Conservation (phyloP, 768 basidiomycete species). For the Leccinum pellstonianum region DNA sequence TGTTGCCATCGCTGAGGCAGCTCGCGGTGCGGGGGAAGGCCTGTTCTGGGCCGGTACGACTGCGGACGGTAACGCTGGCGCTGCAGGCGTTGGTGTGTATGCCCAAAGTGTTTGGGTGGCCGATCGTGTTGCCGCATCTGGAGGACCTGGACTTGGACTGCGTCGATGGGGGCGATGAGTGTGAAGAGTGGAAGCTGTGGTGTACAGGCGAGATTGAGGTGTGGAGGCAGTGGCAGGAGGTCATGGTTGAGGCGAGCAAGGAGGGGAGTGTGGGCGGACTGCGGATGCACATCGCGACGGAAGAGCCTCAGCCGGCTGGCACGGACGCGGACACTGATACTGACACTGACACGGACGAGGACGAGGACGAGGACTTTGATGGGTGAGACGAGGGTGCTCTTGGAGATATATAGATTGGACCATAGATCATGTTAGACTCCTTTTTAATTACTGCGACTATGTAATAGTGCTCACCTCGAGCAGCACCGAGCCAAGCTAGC, state of each 20-base stretch:
- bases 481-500: too few relatives aligned
- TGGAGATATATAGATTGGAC: too few relatives aligned
- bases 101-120: conserved; percentile 6
- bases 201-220: conserved; percentile 13
- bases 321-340: too few relatives aligned
- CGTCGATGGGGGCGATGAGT: conserved; percentile 1
- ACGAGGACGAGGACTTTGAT: neutral
- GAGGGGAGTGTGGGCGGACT: neutral
- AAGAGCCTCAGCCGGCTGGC: neutral
- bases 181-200: conserved; percentile 8
- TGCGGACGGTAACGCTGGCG: conserved; percentile 11
- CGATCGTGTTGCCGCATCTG: conserved; percentile 11
- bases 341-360: neutral
- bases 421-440: too few relatives aligned
- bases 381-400: neutral
- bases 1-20: conserved; percentile 14
- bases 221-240: conserved; percentile 12
- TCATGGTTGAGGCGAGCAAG: neutral
- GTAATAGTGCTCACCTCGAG: too few relatives aligned
- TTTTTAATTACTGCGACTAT: too few relatives aligned
- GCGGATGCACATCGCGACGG: conserved; percentile 1
- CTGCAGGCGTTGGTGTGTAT: conserved; percentile 16
- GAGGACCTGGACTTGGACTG: conserved; percentile 16
- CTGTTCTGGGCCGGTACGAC: conserved; percentile 9
- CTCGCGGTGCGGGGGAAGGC: conserved; percentile 15